Percentiles rank a stretch among this genome's conserved stretches.
phyloP scores from a whole-genome alignment of 371 early-diverging fungal genomes.

The Mucor mucedo region DNA sequence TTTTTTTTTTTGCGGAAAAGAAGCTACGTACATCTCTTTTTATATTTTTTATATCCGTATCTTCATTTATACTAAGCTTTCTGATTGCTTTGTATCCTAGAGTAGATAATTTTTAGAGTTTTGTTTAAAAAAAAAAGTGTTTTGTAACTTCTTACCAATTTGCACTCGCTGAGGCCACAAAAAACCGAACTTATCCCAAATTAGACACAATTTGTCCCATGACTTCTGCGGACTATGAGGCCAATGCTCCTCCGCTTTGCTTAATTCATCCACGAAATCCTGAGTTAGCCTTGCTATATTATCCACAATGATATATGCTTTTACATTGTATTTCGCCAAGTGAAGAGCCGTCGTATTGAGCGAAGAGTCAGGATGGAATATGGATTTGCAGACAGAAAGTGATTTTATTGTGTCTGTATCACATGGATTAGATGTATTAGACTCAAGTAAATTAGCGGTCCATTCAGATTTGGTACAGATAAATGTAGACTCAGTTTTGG shows the following conservation, averaged over 20 bases:
- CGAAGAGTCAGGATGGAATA: background rate
- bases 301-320: constrained; percentile 5
- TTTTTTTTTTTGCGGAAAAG: background rate
- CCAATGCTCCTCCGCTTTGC: constrained; percentile 15
- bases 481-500: background rate
- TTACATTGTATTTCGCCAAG: background rate
- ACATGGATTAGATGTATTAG: constrained; percentile 6
- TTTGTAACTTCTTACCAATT: background rate
- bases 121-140: background rate
- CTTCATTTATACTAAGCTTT: background rate
- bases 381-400: constrained; percentile 4
- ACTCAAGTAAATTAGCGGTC: constrained; percentile 14
- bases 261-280: constrained; percentile 14
- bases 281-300: constrained; percentile 17
- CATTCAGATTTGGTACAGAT: constrained; percentile 12
- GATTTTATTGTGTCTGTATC: constrained; percentile 15
- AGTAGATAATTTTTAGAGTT: background rate
- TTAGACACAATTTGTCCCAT: constrained; percentile 17
- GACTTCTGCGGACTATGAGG: constrained; percentile 15
- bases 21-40: background rate
- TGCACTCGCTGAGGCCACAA: constrained; percentile 14
- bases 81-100: background rate
- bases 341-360: background rate
- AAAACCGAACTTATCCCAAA: constrained; percentile 23
- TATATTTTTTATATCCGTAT: background rate